Conservation (phyloP, 306 rosid species). For the Trifolium pratense region DNA sequence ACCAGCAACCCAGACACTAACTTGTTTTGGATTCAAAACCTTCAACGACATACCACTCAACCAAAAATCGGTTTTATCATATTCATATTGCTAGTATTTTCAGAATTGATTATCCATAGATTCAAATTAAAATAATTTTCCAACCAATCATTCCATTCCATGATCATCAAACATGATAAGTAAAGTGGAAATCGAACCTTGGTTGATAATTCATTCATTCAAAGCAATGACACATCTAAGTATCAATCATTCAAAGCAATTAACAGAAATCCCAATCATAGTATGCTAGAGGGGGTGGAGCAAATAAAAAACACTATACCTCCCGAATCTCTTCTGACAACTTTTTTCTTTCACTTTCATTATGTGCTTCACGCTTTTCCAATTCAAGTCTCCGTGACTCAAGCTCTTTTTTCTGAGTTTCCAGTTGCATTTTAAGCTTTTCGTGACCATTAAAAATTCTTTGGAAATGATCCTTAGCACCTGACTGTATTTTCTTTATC, state of each 20-base stretch:
- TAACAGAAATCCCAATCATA: conserved; percentile 27
- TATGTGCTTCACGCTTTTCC: conserved; percentile 88
- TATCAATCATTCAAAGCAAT: conserved; percentile 33
- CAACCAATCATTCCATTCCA: conserved; percentile 34
- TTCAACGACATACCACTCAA: conserved; percentile 21
- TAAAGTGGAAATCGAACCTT: neutral
- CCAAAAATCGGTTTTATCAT: neutral
- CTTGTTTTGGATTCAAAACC: conserved; percentile 19
- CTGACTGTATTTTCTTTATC: conserved; percentile 72
- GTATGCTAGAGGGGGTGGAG: conserved; percentile 38
- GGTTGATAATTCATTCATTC: conserved; percentile 22
- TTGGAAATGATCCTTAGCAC: conserved; percentile 86
- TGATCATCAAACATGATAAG: conserved; percentile 4
- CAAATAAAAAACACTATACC: conserved; percentile 58
- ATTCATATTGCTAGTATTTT: conserved; percentile 4
- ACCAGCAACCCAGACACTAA: neutral
- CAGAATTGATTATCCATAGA: conserved; percentile 6
- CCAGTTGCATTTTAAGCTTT: conserved; percentile 79
- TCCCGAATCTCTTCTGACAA: conserved; percentile 81
- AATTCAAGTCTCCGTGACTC: conserved; percentile 66
- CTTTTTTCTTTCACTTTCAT: conserved; percentile 83
- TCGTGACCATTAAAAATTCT: conserved; percentile 84
- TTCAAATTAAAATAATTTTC: conserved; percentile 4
- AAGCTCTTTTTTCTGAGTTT: conserved; percentile 78
- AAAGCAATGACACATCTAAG: conserved; percentile 9